Percentiles rank a stretch among this genome's conserved stretches.
phyloP scores from a whole-genome alignment of 139 green algal genomes.

The Pseudopediastrum boryanum region DNA sequence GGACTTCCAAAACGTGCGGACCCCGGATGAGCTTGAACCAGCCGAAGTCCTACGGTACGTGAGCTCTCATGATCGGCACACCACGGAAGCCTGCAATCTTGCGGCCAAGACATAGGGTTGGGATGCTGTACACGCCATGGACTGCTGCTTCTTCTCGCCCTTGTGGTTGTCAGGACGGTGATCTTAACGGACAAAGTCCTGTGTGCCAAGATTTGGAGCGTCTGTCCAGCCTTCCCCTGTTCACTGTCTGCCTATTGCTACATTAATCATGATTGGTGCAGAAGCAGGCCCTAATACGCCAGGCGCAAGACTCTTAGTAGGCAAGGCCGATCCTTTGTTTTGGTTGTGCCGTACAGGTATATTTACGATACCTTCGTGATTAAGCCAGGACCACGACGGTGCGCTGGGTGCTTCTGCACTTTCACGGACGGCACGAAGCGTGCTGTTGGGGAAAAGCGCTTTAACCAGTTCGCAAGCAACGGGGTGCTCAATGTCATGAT shows the following conservation, averaged over 20 bases:
- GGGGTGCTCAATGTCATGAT: constrained; percentile 41
- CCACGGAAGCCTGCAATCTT: too few species aligned
- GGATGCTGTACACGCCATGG: neutral
- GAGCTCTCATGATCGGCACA: too few species aligned
- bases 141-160: neutral
- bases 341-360: constrained; percentile 5
- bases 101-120: neutral
- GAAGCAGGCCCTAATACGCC: neutral
- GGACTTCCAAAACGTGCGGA: constrained; percentile 30
- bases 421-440: constrained; percentile 38
- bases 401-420: constrained; percentile 26
- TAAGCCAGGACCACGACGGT: constrained; percentile 32
- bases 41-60: constrained; percentile 24
- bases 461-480: constrained; percentile 42
- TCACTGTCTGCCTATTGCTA: neutral
- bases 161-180: neutral
- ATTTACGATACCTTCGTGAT: constrained; percentile 38
- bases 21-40: constrained; percentile 24
- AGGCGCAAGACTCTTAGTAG: neutral
- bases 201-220: neutral
- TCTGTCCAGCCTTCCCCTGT: neutral
- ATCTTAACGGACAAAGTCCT: neutral
- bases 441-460: constrained; percentile 31
- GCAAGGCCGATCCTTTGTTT: neutral
- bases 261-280: neutral